phyloP scores from a whole-genome alignment of 2,329 filamentous ascomycete species.

The Nemania sp. region DNA sequence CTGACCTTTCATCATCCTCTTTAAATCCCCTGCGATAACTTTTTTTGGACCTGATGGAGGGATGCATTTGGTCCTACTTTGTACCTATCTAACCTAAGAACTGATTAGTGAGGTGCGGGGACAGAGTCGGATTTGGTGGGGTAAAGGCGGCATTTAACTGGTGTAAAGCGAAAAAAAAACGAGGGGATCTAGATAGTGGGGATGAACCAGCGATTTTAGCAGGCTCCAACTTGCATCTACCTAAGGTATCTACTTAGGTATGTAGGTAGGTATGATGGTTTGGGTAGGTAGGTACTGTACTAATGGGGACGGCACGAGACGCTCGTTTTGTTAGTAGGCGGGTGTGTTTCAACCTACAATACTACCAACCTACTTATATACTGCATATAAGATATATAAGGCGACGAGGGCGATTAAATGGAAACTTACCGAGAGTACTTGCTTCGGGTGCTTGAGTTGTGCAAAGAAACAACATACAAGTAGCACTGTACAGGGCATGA shows the following conservation, averaged over 20 bases:
- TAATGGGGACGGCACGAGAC: neutral
- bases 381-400: too few relatives aligned
- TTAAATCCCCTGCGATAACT: neutral
- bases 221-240: constrained; percentile 1
- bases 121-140: constrained; percentile 25
- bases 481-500: constrained; percentile 18
- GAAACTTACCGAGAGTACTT: neutral
- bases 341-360: neutral
- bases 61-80: neutral
- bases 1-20: neutral
- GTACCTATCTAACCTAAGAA: too few relatives aligned
- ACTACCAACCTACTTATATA: too few relatives aligned
- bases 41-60: neutral
- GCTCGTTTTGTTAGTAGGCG: too few relatives aligned
- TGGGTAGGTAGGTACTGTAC: too few relatives aligned
- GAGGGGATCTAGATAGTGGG: constrained; percentile 15
- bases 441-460: neutral
- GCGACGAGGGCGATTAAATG: neutral
- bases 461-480: neutral
- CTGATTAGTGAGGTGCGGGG: constrained; percentile 27
- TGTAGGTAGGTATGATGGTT: neutral
- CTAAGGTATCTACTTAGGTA: too few relatives aligned
- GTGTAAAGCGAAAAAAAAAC: constrained; percentile 10
- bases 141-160: constrained; percentile 20
- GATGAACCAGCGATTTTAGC: neutral